phyloP scores from a whole-genome alignment of 345 rosid species.

The Triadica sebifera region DNA sequence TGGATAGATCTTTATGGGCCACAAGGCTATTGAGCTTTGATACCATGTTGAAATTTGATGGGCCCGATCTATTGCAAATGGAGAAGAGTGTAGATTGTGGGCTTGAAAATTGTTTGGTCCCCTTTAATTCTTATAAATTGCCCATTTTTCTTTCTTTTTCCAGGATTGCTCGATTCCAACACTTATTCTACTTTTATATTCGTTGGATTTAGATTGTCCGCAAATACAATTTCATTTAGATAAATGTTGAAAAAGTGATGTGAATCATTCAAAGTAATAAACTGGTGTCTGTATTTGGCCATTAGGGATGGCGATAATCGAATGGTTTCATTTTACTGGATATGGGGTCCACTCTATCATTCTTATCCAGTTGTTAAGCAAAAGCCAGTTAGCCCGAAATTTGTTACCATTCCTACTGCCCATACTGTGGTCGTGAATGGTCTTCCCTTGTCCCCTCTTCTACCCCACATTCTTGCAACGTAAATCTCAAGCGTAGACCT shows the following conservation, averaged over 20 bases:
- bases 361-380: background rate
- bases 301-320: background rate
- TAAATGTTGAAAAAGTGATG: constrained; percentile 4
- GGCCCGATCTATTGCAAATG: too few species aligned
- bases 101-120: too few species aligned
- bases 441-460: background rate
- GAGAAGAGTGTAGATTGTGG: too few species aligned
- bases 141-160: too few species aligned
- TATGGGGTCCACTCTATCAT: constrained; percentile 2
- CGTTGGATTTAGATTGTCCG: background rate
- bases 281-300: background rate
- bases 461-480: background rate
- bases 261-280: constrained; percentile 5
- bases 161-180: too few species aligned
- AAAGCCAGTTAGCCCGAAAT: background rate
- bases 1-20: too few species aligned
- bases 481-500: too few species aligned
- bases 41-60: too few species aligned
- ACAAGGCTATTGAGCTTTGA: too few species aligned
- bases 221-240: background rate
- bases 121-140: too few species aligned
- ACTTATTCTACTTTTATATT: background rate
- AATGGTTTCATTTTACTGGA: background rate
- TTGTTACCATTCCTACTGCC: constrained; percentile 2
- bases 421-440: constrained; percentile 13